Percentiles rank a stretch among this genome's conserved stretches.
Evolutionary conservation across 805 yeast genomes (phyloP).

Genomic region (Yarrowia porcina): DNA sequence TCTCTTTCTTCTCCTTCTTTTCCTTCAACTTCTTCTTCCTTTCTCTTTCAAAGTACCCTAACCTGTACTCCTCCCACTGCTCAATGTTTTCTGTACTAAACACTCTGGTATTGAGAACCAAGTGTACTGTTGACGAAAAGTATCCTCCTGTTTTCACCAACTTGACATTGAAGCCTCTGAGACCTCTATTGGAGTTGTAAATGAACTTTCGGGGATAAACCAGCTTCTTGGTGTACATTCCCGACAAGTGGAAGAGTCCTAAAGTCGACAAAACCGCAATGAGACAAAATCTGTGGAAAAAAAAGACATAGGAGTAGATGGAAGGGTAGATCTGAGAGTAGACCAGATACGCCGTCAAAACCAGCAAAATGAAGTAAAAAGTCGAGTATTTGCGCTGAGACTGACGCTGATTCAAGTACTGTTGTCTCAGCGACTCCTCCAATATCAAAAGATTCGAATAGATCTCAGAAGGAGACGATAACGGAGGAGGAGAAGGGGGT

Average conservation of each 20-base stretch:
- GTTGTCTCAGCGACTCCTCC: constrained; percentile 82
- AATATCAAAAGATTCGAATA: constrained; percentile 76
- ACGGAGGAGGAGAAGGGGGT: constrained; percentile 23
- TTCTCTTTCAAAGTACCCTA: constrained; percentile 90
- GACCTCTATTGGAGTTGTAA: constrained; percentile 80
- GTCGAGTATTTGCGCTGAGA: constrained; percentile 61
- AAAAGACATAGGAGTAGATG: constrained; percentile 37
- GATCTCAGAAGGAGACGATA: constrained; percentile 46
- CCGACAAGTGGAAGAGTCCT: constrained; percentile 76
- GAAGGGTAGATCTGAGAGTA: constrained; percentile 37
- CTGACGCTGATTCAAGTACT: constrained; percentile 66
- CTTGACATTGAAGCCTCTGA: constrained; percentile 76
- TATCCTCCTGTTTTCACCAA: constrained; percentile 44
- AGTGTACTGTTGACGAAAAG: constrained; percentile 48
- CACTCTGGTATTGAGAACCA: constrained; percentile 75
- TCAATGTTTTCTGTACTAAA: constrained; percentile 82
- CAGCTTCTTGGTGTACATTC: constrained; percentile 84
- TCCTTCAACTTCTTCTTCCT: constrained; percentile 39
- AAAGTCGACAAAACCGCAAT: constrained; percentile 63
- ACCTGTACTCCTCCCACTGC: constrained; percentile 91
- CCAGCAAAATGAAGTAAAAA: constrained; percentile 41
- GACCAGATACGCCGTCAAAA: constrained; percentile 36
- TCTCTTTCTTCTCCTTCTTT: background rate
- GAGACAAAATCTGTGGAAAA: constrained; percentile 46
- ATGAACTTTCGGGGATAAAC: constrained; percentile 77